Conservation (phyloP, 2,329 filamentous ascomycete species). For the Exutisphaerella laricina region DNA sequence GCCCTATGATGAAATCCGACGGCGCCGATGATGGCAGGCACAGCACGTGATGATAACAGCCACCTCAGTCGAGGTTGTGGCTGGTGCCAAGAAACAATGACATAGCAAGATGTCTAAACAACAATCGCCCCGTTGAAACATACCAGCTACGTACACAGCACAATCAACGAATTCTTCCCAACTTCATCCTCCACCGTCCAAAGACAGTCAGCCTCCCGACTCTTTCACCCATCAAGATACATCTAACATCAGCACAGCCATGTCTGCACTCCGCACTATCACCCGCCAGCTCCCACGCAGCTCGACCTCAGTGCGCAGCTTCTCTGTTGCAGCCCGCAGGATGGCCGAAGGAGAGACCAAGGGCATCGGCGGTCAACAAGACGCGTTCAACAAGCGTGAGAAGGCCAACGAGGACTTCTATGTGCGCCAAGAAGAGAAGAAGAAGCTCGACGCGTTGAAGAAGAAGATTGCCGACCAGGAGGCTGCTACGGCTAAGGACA, state of each 20-base stretch:
- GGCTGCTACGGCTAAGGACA: conserved; percentile 28
- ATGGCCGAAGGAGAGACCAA: conserved; percentile 44
- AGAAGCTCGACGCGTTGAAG: conserved; percentile 56
- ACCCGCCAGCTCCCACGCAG: conserved; percentile 37
- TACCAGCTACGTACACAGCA: no score
- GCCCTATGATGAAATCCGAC: no score
- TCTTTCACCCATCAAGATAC: background rate
- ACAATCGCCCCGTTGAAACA: no score
- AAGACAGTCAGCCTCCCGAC: conserved; percentile 8
- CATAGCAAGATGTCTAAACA: no score
- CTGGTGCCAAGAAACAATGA: no score
- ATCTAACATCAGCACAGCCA: conserved; percentile 14
- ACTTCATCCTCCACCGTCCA: conserved; percentile 3
- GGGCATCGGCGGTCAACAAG: conserved; percentile 52
- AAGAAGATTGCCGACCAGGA: conserved; percentile 33
- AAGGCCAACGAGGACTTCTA: conserved; percentile 77
- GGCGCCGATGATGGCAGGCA: no score
- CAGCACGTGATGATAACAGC: no score
- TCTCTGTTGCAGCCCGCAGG: conserved; percentile 39
- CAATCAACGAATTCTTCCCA: no score
- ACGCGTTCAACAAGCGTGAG: conserved; percentile 90
- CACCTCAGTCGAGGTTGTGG: no score
- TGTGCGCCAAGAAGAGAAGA: conserved; percentile 80
- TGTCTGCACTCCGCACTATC: conserved; percentile 33
- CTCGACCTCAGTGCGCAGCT: conserved; percentile 33